These are phyloP conservation scores for Backusella parvicylindrica DNA, from an alignment of 192 early-diverging fungal species.

Conservation along the genomic window DNA sequence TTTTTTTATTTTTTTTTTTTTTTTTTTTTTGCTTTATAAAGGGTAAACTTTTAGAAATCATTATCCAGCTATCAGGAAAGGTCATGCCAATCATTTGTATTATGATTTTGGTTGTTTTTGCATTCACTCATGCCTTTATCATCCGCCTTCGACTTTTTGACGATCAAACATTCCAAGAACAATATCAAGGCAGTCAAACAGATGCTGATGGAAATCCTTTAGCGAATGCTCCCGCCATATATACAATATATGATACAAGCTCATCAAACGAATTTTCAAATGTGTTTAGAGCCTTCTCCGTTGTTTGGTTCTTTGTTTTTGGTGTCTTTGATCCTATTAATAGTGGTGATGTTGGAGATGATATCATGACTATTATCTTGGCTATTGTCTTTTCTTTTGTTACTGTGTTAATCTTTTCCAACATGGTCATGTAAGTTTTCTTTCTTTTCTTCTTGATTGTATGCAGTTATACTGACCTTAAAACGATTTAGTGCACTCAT, in stretches of 20 bases:
- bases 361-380: not conserved
- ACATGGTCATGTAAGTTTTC: slow-evolving; percentile 19
- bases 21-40: not conserved
- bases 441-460: too few species aligned
- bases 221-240: not conserved
- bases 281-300: not conserved
- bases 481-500: not conserved
- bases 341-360: not conserved
- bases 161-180: not conserved
- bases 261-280: not conserved
- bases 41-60: slow-evolving; percentile 12
- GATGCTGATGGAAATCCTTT: too few species aligned
- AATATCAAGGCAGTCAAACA: not conserved
- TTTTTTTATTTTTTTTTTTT: not conserved
- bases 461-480: not conserved
- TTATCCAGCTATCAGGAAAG: slow-evolving; percentile 7
- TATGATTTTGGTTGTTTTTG: slow-evolving; percentile 6
- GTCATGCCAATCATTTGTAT: not conserved
- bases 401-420: slow-evolving; percentile 10
- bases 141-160: not conserved
- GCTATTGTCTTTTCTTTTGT: slow-evolving; percentile 8
- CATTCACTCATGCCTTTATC: slow-evolving; percentile 10
- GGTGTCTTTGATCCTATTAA: slow-evolving; percentile 12
- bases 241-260: not conserved
- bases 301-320: slow-evolving; percentile 13